These are phyloP conservation scores for Kwoniella pini DNA, from an alignment of 768 basidiomycete genomes.

Conservation along the genomic window DNA sequence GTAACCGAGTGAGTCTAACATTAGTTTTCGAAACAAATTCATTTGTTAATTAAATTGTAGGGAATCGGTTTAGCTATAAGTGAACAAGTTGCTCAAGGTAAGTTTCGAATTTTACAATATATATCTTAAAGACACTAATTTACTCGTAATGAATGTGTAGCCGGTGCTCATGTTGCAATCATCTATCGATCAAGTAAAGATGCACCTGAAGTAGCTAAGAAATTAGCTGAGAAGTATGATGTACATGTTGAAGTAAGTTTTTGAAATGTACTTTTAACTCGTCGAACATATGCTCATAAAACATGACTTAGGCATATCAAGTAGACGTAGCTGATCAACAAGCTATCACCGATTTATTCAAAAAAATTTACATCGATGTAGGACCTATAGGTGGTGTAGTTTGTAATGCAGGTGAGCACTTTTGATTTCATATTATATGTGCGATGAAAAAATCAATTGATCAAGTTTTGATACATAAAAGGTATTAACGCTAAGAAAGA, in stretches of 20 bases:
- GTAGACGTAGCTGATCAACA: constrained; percentile 43
- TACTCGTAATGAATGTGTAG: no score
- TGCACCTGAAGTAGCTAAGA: constrained; percentile 43
- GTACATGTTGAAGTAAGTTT: constrained; percentile 39
- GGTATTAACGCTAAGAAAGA: constrained; percentile 40
- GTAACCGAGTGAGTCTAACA: constrained; percentile 32
- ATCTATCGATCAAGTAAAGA: constrained; percentile 40
- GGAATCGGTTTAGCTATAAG: constrained; percentile 40
- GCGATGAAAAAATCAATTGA: background rate
- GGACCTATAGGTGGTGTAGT: constrained; percentile 51
- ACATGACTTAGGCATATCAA: constrained; percentile 41
- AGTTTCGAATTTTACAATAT: no score
- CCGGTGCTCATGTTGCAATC: constrained; percentile 46
- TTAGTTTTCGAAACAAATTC: background rate
- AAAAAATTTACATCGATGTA: constrained; percentile 42
- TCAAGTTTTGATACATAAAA: background rate
- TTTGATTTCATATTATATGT: background rate
- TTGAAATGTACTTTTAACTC: no score
- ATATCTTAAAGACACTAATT: no score
- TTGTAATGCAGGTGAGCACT: constrained; percentile 48
- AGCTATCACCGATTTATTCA: constrained; percentile 36
- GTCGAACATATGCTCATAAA: no score
- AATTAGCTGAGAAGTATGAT: constrained; percentile 43
- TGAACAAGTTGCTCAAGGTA: constrained; percentile 38
- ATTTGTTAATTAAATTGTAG: constrained; percentile 5